Evolutionary conservation across 1,139 yeast genomes (phyloP).

Genomic region (Debaryomycetaceae sp.): DNA sequence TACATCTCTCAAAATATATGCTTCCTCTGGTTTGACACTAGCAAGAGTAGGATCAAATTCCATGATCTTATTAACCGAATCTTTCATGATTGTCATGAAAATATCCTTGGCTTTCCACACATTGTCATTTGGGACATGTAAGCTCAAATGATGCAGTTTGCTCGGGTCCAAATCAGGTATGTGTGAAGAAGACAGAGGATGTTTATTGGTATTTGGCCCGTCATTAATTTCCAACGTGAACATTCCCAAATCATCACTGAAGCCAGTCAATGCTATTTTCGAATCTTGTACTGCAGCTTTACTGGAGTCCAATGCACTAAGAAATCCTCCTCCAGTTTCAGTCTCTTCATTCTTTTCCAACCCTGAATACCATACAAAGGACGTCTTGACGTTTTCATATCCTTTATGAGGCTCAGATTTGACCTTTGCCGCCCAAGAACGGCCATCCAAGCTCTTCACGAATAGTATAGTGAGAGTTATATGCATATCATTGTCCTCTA

Average conservation of each 20-base stretch:
- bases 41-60: conserved; percentile 29
- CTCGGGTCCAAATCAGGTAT: conserved; percentile 48
- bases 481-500: conserved; percentile 64
- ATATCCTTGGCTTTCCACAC: conserved; percentile 82
- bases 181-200: conserved; percentile 30
- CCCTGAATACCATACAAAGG: conserved; percentile 77
- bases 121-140: conserved; percentile 68
- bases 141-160: conserved; percentile 61
- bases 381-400: conserved; percentile 46
- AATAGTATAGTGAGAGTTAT: conserved; percentile 68
- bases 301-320: background rate
- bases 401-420: conserved; percentile 59
- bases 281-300: conserved; percentile 11
- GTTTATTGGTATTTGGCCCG: conserved; percentile 43
- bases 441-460: conserved; percentile 69
- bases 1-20: conserved; percentile 57
- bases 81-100: conserved; percentile 66
- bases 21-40: conserved; percentile 45
- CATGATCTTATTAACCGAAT: conserved; percentile 53
- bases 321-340: conserved; percentile 33
- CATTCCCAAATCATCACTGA: conserved; percentile 51
- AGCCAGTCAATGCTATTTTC: conserved; percentile 47
- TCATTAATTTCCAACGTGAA: conserved; percentile 52
- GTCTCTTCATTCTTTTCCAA: conserved; percentile 51
- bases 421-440: conserved; percentile 74